Base-by-base conservation (phyloP, 179 eudicot genomes). In the Corrigiola litoralis region DNA sequence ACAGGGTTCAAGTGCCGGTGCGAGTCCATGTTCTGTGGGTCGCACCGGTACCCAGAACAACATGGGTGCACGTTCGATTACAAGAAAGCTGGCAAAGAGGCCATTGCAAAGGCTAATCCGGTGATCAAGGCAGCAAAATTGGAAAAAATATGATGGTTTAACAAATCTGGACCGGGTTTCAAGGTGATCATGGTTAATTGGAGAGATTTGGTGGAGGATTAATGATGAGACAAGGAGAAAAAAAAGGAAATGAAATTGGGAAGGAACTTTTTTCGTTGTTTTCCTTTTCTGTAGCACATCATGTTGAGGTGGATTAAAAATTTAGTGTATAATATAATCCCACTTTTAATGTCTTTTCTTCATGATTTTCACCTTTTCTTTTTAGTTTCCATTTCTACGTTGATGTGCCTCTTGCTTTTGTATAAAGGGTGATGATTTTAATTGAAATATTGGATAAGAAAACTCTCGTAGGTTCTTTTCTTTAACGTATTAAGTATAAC, bases 1-100 rank as follows among this genome's bases (percentile, higher is more conserved):
- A n/a, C 71, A 49, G 91, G 88, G 12, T 86, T 86, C 59, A 70
- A 54, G 74, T 86, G 88, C 66, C 55, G 74, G 63, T 86, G 92
- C 24, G 87, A 85, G 28, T 53, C 29, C 14, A 68, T 72, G 46
- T 84, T 75, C 41, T 86, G 87, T 33, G 83, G 84, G 47, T 27
- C 64, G 40, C 88, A 86, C 27, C 55, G 92, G 63, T 82, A 86
- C 69, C 85, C 88, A 33, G 92, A 86, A 64, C 72, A 66, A 57
- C 92, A 86, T 29, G 79, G 38, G 1, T 82, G 85, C 65, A 27
- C 55, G 38, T 76, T 84, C 33, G 86, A 86, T 70, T 84, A 69
- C 58, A 84, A 79, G 68, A 69, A 51, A 1, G 53, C 6, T 0
- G 88, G 80, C 4, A 63, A 68, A 34, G 84, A 80, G 0, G 81